Evolutionary conservation across 2,329 filamentous ascomycete genomes (phyloP), one percentile per base, ranked within the genome.

Genomic region (Xylaria sp.): DNA sequence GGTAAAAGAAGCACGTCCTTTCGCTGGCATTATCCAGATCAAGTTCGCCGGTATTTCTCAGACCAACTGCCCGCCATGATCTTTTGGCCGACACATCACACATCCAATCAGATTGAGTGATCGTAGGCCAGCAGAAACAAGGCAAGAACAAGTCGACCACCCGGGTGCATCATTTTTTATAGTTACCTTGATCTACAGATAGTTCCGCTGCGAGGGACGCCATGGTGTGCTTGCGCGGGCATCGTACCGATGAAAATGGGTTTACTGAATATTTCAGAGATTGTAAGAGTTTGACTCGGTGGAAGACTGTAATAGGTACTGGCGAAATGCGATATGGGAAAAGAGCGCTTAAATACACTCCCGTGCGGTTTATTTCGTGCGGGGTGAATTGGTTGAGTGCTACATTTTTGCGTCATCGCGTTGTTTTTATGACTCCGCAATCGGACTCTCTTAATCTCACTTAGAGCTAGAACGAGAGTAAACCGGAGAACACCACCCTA

Each of bases 11-110:
- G 91, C 91, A 93, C 90, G 88, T 93, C 89, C 91, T 93, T 93
- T 90, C 91, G 91, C 91, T 92, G 90, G 90, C 86, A 92, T 92
- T 92, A 91, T 90, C 89, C 90, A 92, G 90, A 92, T 92, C 91
- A 93, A 93, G 91, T 93, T 92, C 75, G 72, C 75, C 73, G 73
- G 75, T 74, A 72, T 75, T 69, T 69, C 66, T 69, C 63, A 69
- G 63, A 69, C 35, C 63, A 60, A 66, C 66, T 55, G 47, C 53
- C 58, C 23, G 29, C 63, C 53, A 25, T 50, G 63, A 25, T 63
- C 66, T 47, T 18, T 16, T 53, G 29, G 63, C 51, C 35, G 50
- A 1, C 63, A 37, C 53, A 16, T 16, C 16, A 21, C 58, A 60
- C 66, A 50, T 60, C 18, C 40, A 2, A 2, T 47, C 18, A n/a